Conservation (phyloP, 108 stramenopile species). For the Licmophora abbreviata region DNA sequence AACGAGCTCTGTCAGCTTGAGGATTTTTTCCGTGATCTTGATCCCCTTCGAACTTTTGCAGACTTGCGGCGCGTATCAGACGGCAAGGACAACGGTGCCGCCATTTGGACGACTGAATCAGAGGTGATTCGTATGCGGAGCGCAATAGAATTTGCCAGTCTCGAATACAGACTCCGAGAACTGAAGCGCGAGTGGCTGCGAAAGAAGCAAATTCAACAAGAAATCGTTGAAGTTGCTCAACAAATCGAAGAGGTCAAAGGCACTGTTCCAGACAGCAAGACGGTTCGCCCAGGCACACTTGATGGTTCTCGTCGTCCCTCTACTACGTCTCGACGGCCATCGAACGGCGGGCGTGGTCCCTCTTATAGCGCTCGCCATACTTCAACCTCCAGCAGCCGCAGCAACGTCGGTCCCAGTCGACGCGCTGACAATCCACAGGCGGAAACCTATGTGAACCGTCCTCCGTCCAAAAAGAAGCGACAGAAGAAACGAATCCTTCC, state of each 20-base stretch:
- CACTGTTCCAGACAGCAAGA: no score
- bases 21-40: slow-evolving; percentile 18
- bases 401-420: no score
- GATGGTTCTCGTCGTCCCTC: no score
- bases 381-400: no score
- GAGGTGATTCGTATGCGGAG: slow-evolving; percentile 7
- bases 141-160: slow-evolving; percentile 7
- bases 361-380: no score
- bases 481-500: no score
- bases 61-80: slow-evolving; percentile 13
- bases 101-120: slow-evolving; percentile 21
- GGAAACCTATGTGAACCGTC: no score
- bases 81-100: slow-evolving; percentile 14
- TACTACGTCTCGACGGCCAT: no score
- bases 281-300: no score
- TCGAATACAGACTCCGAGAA: slow-evolving; percentile 11
- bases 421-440: no score
- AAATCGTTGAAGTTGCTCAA: neutral
- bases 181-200: slow-evolving; percentile 6
- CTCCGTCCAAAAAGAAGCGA: no score
- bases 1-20: slow-evolving; percentile 24
- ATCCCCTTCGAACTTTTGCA: slow-evolving; percentile 21
- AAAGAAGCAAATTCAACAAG: slow-evolving; percentile 7
- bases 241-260: slow-evolving; percentile 10
- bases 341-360: no score